Base-by-base conservation (phyloP, 2,329 filamentous ascomycete genomes). In the Diplodia scrobiculata region DNA sequence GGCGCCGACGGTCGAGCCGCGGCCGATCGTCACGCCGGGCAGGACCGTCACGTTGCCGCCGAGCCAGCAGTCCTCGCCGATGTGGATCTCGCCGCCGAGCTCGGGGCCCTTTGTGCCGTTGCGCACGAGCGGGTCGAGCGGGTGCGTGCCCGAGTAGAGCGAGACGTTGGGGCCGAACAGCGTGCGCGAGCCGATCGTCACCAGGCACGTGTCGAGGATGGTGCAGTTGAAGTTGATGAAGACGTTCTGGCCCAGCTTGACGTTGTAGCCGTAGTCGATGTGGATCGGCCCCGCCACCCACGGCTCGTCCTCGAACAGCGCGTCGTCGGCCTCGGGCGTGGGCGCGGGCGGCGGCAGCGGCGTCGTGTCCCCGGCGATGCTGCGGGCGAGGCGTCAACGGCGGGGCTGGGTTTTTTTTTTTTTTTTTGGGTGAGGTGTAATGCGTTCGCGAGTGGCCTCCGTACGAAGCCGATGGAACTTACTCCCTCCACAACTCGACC, bases 61-160 rank as follows among this genome's bases (percentile, higher is more conserved):
- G 67, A 84, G 80, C 81, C 82, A 77, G 66, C 90, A 91, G 79
- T 96, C 92, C 69, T 92, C 88, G 0, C 89, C 91, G 63, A 96
- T 87, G 38, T 81, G 84, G 68, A 97, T 91, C 10, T 89, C 85
- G 70, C 85, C 87, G 0, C 91, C 92, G 9, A 80, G 72, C 76
- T 97, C 92, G 0, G 91, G 91, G 0, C 92, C 92, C 14, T 84
- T 82, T 0, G 84, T 88, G 0, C 92, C 91, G 72, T 93, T 89
- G 34, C 92, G 86, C 5, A 94, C 70, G 0, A 83, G 83, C 0
- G 91, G 90, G 71, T 96, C 91, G 0, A 92, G 78, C 1, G 92
- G 91, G 76, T 97, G 92, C 0, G 84, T 88, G 1, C 86, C 92
- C 47, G 86, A 86, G 75, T 86, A 96, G 70, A 97, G 85, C 45